Percentiles rank a stretch among this genome's conserved stretches.
phyloP scores from a whole-genome alignment of 1,284 basidiomycete genomes.

The Cryptococcus neoformans region DNA sequence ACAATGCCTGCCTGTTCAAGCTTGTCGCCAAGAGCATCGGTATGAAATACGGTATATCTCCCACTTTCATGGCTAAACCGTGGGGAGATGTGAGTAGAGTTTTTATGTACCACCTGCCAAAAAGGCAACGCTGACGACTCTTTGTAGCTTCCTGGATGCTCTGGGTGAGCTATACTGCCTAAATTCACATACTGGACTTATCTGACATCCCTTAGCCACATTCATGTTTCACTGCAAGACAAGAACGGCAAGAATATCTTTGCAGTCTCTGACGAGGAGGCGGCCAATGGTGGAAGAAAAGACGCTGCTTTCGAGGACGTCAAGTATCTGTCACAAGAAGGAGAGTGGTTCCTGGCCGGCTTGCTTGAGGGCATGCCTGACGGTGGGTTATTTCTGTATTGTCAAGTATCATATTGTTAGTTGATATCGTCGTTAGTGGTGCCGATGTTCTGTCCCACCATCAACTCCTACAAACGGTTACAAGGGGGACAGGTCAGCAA shows the following conservation, averaged over 20 bases:
- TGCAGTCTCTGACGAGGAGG: conserved; percentile 57
- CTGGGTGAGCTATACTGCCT: conserved; percentile 59
- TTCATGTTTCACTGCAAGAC: conserved; percentile 83
- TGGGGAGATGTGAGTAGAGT: conserved; percentile 69
- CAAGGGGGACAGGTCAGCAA: conserved; percentile 72
- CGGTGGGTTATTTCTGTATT: conserved; percentile 54
- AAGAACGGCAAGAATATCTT: conserved; percentile 72
- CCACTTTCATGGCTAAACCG: conserved; percentile 98
- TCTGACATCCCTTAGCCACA: conserved; percentile 59
- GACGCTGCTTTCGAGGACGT: conserved; percentile 76
- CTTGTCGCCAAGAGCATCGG: conserved; percentile 87
- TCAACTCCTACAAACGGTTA: conserved; percentile 97
- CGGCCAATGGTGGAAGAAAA: conserved; percentile 60
- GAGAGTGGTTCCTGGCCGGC: conserved; percentile 91
- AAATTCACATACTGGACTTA: not conserved
- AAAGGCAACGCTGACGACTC: not conserved
- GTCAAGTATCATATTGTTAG: not conserved
- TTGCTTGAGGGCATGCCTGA: conserved; percentile 84
- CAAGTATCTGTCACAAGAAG: conserved; percentile 74
- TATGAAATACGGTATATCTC: conserved; percentile 80
- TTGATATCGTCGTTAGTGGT: conserved; percentile 32
- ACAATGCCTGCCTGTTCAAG: conserved; percentile 93
- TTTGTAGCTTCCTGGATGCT: conserved; percentile 77
- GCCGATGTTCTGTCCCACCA: conserved; percentile 73
- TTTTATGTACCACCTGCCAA: not conserved